Conservation (phyloP, 2,329 filamentous ascomycete species). For the Penicillium janthinellum region DNA sequence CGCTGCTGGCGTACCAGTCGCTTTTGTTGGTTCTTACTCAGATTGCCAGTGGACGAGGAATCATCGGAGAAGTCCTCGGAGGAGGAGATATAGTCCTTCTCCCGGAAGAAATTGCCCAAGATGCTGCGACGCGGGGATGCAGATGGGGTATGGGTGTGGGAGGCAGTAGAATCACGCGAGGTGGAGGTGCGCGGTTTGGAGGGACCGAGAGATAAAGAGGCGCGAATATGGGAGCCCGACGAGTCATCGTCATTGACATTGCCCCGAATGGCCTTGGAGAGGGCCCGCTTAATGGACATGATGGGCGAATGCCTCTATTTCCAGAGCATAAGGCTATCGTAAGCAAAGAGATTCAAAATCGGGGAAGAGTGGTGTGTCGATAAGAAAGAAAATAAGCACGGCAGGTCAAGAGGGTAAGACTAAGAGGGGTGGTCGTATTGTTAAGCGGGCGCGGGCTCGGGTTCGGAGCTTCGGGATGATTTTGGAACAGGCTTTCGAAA, state of each 20-base stretch:
- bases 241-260: constrained; percentile 30
- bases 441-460: not conserved
- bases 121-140: constrained; percentile 43
- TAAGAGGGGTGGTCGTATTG: not conserved
- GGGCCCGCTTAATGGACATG: constrained; percentile 52
- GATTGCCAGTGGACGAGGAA: constrained; percentile 35
- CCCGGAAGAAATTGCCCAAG: constrained; percentile 44
- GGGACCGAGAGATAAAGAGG: constrained; percentile 17
- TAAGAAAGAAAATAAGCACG: not conserved
- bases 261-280: constrained; percentile 44
- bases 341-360: too few species aligned
- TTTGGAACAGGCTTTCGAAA: not conserved
- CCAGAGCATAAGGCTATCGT: not conserved
- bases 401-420: not conserved
- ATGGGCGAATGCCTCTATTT: constrained; percentile 22
- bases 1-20: constrained; percentile 45
- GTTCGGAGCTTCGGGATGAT: not conserved
- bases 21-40: constrained; percentile 52
- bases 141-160: constrained; percentile 18
- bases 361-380: not conserved
- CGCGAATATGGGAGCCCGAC: constrained; percentile 24
- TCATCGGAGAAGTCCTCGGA: constrained; percentile 48
- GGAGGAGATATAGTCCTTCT: constrained; percentile 45
- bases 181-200: constrained; percentile 18
- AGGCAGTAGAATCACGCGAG: constrained; percentile 14